Evolutionary conservation across 2,329 filamentous ascomycete species (phyloP).

Genomic region (Alternaria arbusti): DNA sequence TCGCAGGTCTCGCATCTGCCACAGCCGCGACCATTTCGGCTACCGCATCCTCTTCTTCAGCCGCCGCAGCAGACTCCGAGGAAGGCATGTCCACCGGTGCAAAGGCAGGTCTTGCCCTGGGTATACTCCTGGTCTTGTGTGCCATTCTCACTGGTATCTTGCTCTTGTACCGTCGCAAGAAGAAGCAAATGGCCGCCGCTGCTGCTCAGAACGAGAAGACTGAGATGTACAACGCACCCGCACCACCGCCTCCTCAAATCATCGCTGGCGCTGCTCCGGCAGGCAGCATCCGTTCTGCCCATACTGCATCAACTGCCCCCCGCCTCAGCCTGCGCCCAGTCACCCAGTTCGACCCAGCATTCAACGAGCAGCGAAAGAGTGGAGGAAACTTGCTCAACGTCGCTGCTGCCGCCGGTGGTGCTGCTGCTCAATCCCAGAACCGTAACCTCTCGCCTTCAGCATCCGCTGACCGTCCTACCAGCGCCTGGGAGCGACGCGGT

Average conservation of each 20-base stretch:
- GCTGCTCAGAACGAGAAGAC: slow-evolving; percentile 51
- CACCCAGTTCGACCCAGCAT: slow-evolving; percentile 79
- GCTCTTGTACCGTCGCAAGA: slow-evolving; percentile 76
- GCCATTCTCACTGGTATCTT: slow-evolving; percentile 71
- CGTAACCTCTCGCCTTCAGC: slow-evolving; percentile 25
- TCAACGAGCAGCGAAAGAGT: slow-evolving; percentile 55
- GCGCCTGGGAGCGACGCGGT: slow-evolving; percentile 50
- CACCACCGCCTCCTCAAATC: slow-evolving; percentile 36
- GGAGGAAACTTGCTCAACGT: slow-evolving; percentile 45
- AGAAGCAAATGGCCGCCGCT: slow-evolving; percentile 61
- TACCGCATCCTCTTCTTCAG: slow-evolving; percentile 28
- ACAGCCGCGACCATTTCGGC: slow-evolving; percentile 34
- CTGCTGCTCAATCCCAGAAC: slow-evolving; percentile 21
- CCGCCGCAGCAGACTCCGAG: slow-evolving; percentile 20
- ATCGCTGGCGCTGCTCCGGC: slow-evolving; percentile 15
- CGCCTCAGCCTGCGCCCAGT: slow-evolving; percentile 83
- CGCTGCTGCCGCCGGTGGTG: slow-evolving; percentile 38
- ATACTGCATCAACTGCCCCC: slow-evolving; percentile 67
- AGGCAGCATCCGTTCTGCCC: slow-evolving; percentile 52
- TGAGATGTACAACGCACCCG: slow-evolving; percentile 34
- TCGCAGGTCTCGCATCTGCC: slow-evolving; percentile 25
- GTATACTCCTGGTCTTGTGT: slow-evolving; percentile 73
- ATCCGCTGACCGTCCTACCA: slow-evolving; percentile 28
- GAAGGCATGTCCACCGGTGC: slow-evolving; percentile 54
- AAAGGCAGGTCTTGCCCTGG: slow-evolving; percentile 86